Evolutionary conservation across 225 moss, liverwort and hornwort genomes (phyloP).

Genomic region (Polytrichum formosum): DNA sequence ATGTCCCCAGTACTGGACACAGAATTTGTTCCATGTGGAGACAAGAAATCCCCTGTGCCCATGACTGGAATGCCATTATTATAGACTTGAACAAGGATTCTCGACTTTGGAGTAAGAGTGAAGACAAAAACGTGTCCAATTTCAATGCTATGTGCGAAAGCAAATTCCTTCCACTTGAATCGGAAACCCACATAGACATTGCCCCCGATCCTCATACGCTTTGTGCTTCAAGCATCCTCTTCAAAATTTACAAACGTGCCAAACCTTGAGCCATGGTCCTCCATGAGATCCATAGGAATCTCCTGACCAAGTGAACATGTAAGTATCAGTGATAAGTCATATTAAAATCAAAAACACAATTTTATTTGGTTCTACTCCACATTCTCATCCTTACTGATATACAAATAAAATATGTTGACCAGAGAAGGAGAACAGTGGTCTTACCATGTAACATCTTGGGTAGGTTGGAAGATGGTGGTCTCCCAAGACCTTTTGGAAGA

Average conservation of each 20-base stretch:
- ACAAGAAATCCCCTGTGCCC: background rate
- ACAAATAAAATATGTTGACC: background rate
- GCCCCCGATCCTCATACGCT: background rate
- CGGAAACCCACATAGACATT: background rate
- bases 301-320: background rate
- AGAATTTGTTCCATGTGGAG: background rate
- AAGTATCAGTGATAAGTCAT: background rate
- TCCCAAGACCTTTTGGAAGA: background rate
- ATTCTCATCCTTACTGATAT: background rate
- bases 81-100: background rate
- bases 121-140: background rate
- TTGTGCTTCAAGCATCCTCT: background rate
- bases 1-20: background rate
- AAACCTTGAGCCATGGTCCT: background rate
- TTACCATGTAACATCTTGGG: constrained; percentile 1
- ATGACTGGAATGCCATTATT: background rate
- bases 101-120: background rate
- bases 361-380: background rate
- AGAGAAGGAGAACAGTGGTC: background rate
- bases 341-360: background rate
- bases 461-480: background rate
- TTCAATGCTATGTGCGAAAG: background rate
- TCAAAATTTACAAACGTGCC: background rate
- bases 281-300: background rate
- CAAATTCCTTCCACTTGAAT: background rate